Evolutionary conservation across 1,139 yeast genomes (phyloP), one percentile per base, ranked within the genome.

Genomic region (Torulaspora globosa): DNA sequence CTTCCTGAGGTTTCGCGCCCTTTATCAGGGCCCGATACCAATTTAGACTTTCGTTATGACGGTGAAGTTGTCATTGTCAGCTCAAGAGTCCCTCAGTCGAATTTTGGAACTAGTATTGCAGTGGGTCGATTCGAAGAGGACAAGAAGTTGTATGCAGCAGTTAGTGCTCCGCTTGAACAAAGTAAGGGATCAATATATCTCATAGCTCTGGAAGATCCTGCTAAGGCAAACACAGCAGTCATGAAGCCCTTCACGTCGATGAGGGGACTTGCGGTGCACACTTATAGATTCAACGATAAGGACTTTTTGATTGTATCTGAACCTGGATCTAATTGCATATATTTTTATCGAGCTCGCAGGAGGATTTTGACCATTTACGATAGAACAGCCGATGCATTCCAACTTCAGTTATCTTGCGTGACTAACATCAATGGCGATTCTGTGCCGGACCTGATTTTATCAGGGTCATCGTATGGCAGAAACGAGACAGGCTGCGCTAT

Each of bases 131-230:
- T 71, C 49, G 51, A 69, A 10, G 60, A 66, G 3, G 63, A 67
- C 4, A 56, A 55, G 8, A 62, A 62, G 15, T 56, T 62, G 0
- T 69, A 74, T 16, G 39, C 77, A 7, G 82, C 80, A 0, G 66
- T 78, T 4, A 71, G 78, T 1, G 72, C 82, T 0, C 77, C 76
- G 2, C 68, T 60, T 47, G 81, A 77, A 46, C 69, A 66, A 5
- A 34, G 40, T 0, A 43, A 47, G 8, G 79, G 79, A 0, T 63
- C 76, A 0, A 68, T 73, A 0, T 74, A 74, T 47, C 54, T 75
- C 6, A 52, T 75, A 2, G 72, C 76, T 1, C 34, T 66, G 42
- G 41, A 48, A 7, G 54, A 58, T 21, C 47, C 54, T 37, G 7
- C 30, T 5, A 12, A 34, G 26, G 12, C 15, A 28, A 31, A 14